Evolutionary conservation across 2,329 filamentous ascomycete species (phyloP), one percentile per base, ranked within the genome.

Genomic region (Talaromyces sp.): DNA sequence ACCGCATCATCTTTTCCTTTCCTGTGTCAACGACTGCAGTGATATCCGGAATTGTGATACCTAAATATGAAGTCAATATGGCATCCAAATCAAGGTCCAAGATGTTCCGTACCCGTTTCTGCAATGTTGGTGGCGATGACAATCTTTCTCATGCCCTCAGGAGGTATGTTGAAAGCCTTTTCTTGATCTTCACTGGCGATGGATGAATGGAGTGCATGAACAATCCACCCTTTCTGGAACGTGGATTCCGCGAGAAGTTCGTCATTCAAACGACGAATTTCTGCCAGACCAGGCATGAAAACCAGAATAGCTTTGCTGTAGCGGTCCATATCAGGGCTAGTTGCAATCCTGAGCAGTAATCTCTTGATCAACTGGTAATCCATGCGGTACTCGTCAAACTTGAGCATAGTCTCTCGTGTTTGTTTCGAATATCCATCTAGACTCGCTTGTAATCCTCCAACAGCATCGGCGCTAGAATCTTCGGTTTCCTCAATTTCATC

Each of bases 101-200:
- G 48, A 65, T 44, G 32, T 41, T 20, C 10, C 20, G 37, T 63
- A 70, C 94, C 94, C 0, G 94, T 99, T 72, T 99, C 94, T 4
- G 94, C 94, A 70, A 99, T 99, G 68, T 99, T 99, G 13, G 94
- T 99, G 1, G 94, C 92, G 49, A 99, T 82, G 2, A 99, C 93
- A 58, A 99, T 94, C 75, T 99, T 99, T 57, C 92, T 84, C 51
- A 86, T 80, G 0, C 93, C 93, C 3, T 80, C 81, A 1, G 92
- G 91, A 5, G 94, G 94, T 0, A 96, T 76, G 5, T 90, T 78
- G 69, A 99, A 99, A 0, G 94, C 94, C 30, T 89, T 87, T 72
- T 99, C 93, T 70, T 99, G 94, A 56, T 99, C 94, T 65, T 97
- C 93, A 42, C 89, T 97, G 10, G 93, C 91, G 62, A 99, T 97